Evolutionary conservation across 2,329 filamentous ascomycete species (phyloP), one percentile per base, ranked within the genome.

Genomic region (Pyrenochaeta sp.): DNA sequence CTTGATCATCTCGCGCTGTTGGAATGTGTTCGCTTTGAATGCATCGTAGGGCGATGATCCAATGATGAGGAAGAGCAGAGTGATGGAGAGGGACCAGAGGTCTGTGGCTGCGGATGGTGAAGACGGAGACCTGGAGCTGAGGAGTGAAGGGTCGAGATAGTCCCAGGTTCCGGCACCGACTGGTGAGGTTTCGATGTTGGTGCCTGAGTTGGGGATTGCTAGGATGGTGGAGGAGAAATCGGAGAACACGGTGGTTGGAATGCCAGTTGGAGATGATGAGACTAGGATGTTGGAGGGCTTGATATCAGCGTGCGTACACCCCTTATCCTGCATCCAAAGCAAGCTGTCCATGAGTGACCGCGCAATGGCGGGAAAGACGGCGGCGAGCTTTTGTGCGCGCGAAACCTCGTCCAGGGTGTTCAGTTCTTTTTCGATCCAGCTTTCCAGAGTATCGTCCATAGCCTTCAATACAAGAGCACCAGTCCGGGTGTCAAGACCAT

Each of bases 231-330:
- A 75, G 3, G 77, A 79, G 62, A 81, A 81, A 63, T 81, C 79
- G 14, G 79, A 75, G 59, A 72, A 79, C 27, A 74, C 71, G 50
- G 73, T 68, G 31, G 54, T 31, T 1, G 63, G 58, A 15, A 33
- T 23, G 17, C 47, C 31, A 14, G 54, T 15, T 3, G 60, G 33
- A 2, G 51, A 33, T 2, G 56, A 48, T 56, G 59, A 63, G 45
- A 79, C 62, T 31, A 82, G 72, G 39, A 82, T 74, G 62, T 82
- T 82, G 1, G 72, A 73, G 1, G 80, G 78, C 63, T 82, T 82
- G 66, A 81, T 76, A 51, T 82, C 80, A 4, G 77, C 79, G 54
- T 74, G 71, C 1, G 78, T 70, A 43, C 79, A 74, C 18, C 68
- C 69, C 21, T 73, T 69, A 7, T 64, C 51, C 41, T 79, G 74